Evolutionary conservation across 1,284 basidiomycete genomes (phyloP).

Genomic region (Leccinum pachyderme): DNA sequence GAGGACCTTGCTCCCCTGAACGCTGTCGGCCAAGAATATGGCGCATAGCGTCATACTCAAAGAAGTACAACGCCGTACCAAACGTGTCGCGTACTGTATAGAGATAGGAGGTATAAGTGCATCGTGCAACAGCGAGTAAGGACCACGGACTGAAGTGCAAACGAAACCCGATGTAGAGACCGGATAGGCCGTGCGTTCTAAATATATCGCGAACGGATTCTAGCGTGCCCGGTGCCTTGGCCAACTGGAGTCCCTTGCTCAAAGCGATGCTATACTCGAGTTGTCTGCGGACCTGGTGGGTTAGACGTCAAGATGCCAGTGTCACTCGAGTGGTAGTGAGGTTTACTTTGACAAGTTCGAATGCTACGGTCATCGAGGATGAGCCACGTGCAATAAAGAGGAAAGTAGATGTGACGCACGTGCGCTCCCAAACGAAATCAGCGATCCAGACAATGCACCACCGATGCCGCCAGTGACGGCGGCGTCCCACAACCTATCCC

Average conservation of each 20-base stretch:
- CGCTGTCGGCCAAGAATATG: slow-evolving; percentile 69
- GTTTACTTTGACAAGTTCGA: slow-evolving; percentile 91
- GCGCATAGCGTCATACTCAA: slow-evolving; percentile 85
- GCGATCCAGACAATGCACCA: slow-evolving; percentile 78
- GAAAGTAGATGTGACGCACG: slow-evolving; percentile 52
- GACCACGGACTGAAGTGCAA: slow-evolving; percentile 68
- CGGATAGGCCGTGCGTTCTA: slow-evolving; percentile 60
- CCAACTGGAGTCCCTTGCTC: slow-evolving; percentile 64
- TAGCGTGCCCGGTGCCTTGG: slow-evolving; percentile 70
- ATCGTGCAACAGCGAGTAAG: not conserved
- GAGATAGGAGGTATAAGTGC: slow-evolving; percentile 6
- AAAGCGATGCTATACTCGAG: slow-evolving; percentile 92
- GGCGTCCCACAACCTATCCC: slow-evolving; percentile 63
- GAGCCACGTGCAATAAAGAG: slow-evolving; percentile 5
- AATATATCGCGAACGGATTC: slow-evolving; percentile 74
- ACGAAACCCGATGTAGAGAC: slow-evolving; percentile 81
- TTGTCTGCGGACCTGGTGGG: slow-evolving; percentile 76
- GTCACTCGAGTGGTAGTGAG: not conserved
- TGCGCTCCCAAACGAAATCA: slow-evolving; percentile 82
- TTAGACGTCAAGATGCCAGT: slow-evolving; percentile 10
- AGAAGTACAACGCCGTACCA: slow-evolving; percentile 84
- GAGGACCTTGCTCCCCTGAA: slow-evolving; percentile 71
- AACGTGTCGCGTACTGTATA: slow-evolving; percentile 70
- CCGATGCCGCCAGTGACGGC: slow-evolving; percentile 74
- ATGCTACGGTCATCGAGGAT: slow-evolving; percentile 50